Conservation (phyloP, 2,329 filamentous ascomycete genomes). For the Nigrograna mackinnonii region DNA sequence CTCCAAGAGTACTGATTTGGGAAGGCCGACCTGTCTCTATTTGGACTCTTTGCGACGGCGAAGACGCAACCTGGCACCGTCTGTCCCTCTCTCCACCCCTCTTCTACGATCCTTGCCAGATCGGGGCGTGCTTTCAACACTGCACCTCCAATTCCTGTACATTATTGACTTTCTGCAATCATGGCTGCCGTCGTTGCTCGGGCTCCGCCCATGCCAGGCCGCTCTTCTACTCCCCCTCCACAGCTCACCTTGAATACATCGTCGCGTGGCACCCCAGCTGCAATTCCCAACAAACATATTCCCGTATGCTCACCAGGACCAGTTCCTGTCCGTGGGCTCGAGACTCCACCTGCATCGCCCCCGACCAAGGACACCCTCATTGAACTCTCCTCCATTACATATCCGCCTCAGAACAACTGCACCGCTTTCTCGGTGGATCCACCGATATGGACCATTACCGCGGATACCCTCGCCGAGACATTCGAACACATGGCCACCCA, state of each 20-base stretch:
- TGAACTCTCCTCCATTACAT: conserved; percentile 70
- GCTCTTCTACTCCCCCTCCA: conserved; percentile 52
- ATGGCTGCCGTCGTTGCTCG: conserved; percentile 50
- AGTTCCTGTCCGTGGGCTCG: conserved; percentile 51
- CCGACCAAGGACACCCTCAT: conserved; percentile 59
- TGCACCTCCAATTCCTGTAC: neutral
- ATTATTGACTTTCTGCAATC: conserved; percentile 13
- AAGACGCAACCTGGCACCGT: too few relatives aligned
- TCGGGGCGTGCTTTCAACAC: neutral
- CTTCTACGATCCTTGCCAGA: neutral
- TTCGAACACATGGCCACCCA: conserved; percentile 77
- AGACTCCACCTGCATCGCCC: conserved; percentile 61
- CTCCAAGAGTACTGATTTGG: neutral
- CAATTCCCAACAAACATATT: conserved; percentile 84
- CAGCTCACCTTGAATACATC: conserved; percentile 63
- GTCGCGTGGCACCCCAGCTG: conserved; percentile 59
- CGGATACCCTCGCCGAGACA: conserved; percentile 69
- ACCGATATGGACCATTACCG: conserved; percentile 73
- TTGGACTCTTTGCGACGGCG: too few relatives aligned
- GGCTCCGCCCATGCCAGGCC: conserved; percentile 36
- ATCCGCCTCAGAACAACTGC: conserved; percentile 70
- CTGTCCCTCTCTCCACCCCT: neutral
- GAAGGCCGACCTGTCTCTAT: too few relatives aligned
- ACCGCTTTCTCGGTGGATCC: conserved; percentile 56
- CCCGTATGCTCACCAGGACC: conserved; percentile 87